Conservation (phyloP, 352 stramenopile species). For the Elongisporangium anandrum region DNA sequence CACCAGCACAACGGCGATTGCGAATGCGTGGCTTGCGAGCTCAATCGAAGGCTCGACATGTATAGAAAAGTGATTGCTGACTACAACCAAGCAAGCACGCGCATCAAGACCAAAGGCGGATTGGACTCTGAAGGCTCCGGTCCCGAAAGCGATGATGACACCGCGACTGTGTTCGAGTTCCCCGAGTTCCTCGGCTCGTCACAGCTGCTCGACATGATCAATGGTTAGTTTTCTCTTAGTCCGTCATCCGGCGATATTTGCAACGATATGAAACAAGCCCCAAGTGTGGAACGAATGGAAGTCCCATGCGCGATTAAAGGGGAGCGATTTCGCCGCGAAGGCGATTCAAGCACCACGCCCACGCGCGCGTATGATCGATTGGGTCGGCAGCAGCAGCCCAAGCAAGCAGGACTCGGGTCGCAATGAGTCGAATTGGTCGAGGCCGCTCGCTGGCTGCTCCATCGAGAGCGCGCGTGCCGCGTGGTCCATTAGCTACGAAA, state of each 20-base stretch:
- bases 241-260: not conserved
- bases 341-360: not conserved
- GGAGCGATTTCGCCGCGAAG: not conserved
- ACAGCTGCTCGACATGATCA: not conserved
- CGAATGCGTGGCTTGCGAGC: slow-evolving; percentile 54
- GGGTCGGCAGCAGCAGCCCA: not conserved
- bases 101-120: slow-evolving; percentile 28
- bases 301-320: not conserved
- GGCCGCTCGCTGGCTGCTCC: not conserved
- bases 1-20: slow-evolving; percentile 30
- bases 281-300: not conserved
- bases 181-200: slow-evolving; percentile 50
- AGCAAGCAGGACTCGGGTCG: not conserved
- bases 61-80: slow-evolving; percentile 56
- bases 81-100: slow-evolving; percentile 54
- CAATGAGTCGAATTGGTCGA: not conserved
- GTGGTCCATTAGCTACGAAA: not conserved
- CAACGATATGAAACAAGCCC: not conserved
- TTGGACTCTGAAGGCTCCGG: slow-evolving; percentile 3
- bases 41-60: slow-evolving; percentile 36
- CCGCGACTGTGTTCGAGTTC: slow-evolving; percentile 37
- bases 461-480: not conserved
- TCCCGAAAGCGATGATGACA: slow-evolving; percentile 41
- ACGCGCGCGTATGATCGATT: not conserved
- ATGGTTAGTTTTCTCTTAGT: not conserved